Base-by-base conservation (phyloP, 768 basidiomycete species). In the Russula ochroleuca region DNA sequence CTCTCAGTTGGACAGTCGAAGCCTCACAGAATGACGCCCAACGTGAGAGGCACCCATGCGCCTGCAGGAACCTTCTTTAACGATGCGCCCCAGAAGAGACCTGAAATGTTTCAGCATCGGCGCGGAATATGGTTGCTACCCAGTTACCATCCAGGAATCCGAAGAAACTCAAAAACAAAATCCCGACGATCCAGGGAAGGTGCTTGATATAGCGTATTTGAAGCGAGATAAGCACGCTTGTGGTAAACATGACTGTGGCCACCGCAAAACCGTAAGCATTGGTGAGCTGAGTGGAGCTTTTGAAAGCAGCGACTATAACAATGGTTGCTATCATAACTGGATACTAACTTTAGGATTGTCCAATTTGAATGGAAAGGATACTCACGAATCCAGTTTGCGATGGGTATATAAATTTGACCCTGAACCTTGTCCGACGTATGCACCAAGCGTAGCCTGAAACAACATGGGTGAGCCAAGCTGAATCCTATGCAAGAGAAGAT, bases 341-440 rank as follows among this genome's bases (percentile, higher is more conserved):
- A 41, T 28, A 45, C 21, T 8, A 41, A n/a, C 25, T 53, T 56
- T 38, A 45, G 14, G 33, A 38, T 49, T 25, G 19, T 40, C 10
- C 17, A 23, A 7, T 11, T 23, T 37, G 25, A n/a, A 38, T 45
- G 15, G 45, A 48, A 28, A 56, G 5, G 8, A 49, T 9, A 69
- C 76, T 45, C 57, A 78, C 78, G 68, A 15, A 74, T 70, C 80
- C 83, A 87, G 70, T 88, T 89, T 57, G 81, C 76, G 2, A 78
- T 78, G 5, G 87, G 85, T 31, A 88, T 81, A 69, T 85, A 88
- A 15, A 89, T 78, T 66, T 88, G 86, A 2, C 86, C 87, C 67
- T 84, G 80, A 19, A 82, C 76, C 1, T 75, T 78, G 31, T 83
- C 81, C 2, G 84, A 86, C 0, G 87, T 89, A 69, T 86, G 80